Conservation (phyloP, 192 early-diverging fungal species). For the Diversispora epigaea region DNA sequence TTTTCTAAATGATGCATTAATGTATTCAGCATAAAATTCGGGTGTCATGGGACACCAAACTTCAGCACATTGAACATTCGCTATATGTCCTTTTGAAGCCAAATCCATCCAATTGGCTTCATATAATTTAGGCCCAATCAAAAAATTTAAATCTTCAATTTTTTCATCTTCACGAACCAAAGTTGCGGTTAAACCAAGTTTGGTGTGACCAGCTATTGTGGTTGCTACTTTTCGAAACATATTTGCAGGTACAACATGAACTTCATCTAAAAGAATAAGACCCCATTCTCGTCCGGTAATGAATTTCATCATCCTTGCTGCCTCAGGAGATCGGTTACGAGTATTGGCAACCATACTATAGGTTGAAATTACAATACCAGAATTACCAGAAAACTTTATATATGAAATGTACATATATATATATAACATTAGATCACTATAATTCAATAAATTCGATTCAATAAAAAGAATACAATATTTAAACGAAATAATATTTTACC, state of each 20-base stretch:
- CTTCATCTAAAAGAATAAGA: slow-evolving; percentile 94
- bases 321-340: slow-evolving; percentile 89
- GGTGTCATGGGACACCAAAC: slow-evolving; percentile 99
- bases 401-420: too few relatives aligned
- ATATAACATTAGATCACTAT: too few relatives aligned
- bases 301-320: slow-evolving; percentile 95
- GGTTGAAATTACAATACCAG: slow-evolving; percentile 95
- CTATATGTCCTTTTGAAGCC: slow-evolving; percentile 93
- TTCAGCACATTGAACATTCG: slow-evolving; percentile 97
- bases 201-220: slow-evolving; percentile 87
- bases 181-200: slow-evolving; percentile 97
- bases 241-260: slow-evolving; percentile 97
- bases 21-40: slow-evolving; percentile 94
- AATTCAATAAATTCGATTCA: too few relatives aligned
- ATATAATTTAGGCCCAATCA: slow-evolving; percentile 98
- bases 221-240: slow-evolving; percentile 94
- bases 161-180: slow-evolving; percentile 98
- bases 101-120: slow-evolving; percentile 99
- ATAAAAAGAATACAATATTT: too few relatives aligned
- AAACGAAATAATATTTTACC: background rate
- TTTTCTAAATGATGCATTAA: slow-evolving; percentile 78
- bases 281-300: slow-evolving; percentile 93
- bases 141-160: slow-evolving; percentile 94
- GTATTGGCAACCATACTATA: slow-evolving; percentile 96
- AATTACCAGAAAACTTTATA: slow-evolving; percentile 68